These are phyloP conservation scores for Clarkia xantiana DNA, from an alignment of 345 rosid genomes.

Conservation along the genomic window DNA sequence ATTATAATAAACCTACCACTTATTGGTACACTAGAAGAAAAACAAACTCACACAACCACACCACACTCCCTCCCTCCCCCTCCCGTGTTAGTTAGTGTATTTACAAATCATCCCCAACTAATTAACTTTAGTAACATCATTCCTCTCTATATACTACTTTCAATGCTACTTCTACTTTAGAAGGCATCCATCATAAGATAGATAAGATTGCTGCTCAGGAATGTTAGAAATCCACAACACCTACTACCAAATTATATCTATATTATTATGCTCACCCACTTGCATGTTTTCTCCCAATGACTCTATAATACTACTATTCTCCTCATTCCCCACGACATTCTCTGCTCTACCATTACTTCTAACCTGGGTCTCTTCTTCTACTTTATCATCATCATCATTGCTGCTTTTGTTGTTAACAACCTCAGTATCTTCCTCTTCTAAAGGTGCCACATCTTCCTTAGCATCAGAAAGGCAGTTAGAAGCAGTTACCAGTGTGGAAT, in stretches of 20 bases:
- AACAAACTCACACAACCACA: no score
- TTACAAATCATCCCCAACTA: no score
- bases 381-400: constrained; percentile 7
- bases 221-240: no score
- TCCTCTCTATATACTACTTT: no score
- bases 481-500: no score
- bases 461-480: neutral
- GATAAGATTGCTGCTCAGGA: no score
- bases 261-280: constrained; percentile 19
- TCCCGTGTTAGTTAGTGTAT: no score
- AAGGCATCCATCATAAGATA: no score
- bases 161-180: neutral
- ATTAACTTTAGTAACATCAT: no score
- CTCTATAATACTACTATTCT: constrained; percentile 17
- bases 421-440: constrained; percentile 22
- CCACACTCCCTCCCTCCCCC: no score
- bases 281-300: constrained; percentile 21
- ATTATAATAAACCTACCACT: no score
- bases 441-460: constrained; percentile 10
- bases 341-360: constrained; percentile 9
- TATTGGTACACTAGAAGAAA: no score
- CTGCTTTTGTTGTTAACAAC: constrained; percentile 16
- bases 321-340: constrained; percentile 15
- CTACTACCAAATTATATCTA: neutral
- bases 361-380: constrained; percentile 10